Percentiles rank a stretch among this genome's conserved stretches.
These are phyloP conservation scores for Paramyrothecium sp. DNA, from an alignment of 2,329 filamentous ascomycete genomes.

Conservation along the genomic window DNA sequence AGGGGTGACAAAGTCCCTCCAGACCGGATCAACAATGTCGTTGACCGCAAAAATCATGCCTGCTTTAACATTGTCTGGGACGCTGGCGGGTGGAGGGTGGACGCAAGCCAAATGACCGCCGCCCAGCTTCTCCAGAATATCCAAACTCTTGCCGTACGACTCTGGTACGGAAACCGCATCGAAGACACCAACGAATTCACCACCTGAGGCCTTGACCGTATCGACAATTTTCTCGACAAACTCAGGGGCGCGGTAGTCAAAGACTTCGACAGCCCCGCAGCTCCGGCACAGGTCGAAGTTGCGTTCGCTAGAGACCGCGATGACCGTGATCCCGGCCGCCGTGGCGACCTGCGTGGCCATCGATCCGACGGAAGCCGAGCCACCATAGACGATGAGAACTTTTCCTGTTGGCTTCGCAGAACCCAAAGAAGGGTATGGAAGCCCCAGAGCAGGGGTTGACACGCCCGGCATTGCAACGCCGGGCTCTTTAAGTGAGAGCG, in stretches of 20 bases:
- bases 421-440: conserved; percentile 15
- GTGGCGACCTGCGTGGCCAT: conserved; percentile 32
- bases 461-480: conserved; percentile 21
- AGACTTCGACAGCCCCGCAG: conserved; percentile 39
- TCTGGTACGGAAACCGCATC: conserved; percentile 5
- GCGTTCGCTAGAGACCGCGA: conserved; percentile 35
- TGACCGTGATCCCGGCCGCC: conserved; percentile 40
- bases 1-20: conserved; percentile 2
- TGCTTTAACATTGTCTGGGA: conserved; percentile 26
- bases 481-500: conserved; percentile 18
- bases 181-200: conserved; percentile 8
- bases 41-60: conserved; percentile 28
- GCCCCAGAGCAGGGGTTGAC: conserved; percentile 22
- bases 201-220: background rate
- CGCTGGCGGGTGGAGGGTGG: conserved; percentile 16
- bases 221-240: conserved; percentile 9
- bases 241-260: conserved; percentile 33
- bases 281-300: conserved; percentile 37
- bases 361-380: conserved; percentile 13
- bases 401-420: conserved; percentile 11
- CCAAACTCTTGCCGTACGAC: background rate
- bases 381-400: conserved; percentile 40
- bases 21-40: conserved; percentile 4
- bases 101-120: conserved; percentile 2
- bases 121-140: conserved; percentile 20